Conservation (phyloP, 2,329 filamentous ascomycete species). For the Aureobasidium lini region DNA sequence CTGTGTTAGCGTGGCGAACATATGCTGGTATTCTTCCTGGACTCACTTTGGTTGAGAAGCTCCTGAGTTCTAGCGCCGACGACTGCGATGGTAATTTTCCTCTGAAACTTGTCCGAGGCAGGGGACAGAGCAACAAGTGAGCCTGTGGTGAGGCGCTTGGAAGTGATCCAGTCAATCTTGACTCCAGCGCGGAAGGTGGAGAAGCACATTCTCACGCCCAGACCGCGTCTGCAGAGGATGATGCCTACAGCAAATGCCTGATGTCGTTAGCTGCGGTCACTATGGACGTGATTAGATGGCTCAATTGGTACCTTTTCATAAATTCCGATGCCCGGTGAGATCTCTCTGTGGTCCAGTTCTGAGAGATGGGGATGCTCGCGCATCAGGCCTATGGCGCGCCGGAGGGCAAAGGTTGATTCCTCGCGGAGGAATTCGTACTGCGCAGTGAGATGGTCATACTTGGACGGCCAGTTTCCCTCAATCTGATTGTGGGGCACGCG, state of each 20-base stretch:
- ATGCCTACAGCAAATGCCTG: conserved; percentile 62
- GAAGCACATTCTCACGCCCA: conserved; percentile 63
- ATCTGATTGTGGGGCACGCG: conserved; percentile 41
- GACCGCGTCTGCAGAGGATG: conserved; percentile 53
- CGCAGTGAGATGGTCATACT: conserved; percentile 58
- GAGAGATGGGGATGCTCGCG: conserved; percentile 44
- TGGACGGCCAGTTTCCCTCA: conserved; percentile 50
- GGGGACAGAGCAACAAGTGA: conserved; percentile 50
- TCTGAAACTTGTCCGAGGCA: conserved; percentile 53
- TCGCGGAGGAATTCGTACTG: conserved; percentile 72
- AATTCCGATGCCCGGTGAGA: conserved; percentile 43
- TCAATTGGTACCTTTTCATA: conserved; percentile 56
- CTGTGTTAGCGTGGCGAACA: background rate
- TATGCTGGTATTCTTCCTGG: no score
- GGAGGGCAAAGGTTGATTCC: conserved; percentile 62
- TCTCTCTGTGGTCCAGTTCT: conserved; percentile 43
- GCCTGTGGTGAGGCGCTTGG: conserved; percentile 49
- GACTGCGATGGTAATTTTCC: conserved; percentile 59
- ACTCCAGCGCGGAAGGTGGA: conserved; percentile 58
- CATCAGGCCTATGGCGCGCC: conserved; percentile 56
- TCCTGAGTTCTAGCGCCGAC: conserved; percentile 61
- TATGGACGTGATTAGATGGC: no score
- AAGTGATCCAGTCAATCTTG: conserved; percentile 60
- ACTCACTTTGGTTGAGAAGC: conserved; percentile 52
- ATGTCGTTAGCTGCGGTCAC: no score